phyloP scores from a whole-genome alignment of 768 basidiomycete genomes.

The Scleroderma bovista region DNA sequence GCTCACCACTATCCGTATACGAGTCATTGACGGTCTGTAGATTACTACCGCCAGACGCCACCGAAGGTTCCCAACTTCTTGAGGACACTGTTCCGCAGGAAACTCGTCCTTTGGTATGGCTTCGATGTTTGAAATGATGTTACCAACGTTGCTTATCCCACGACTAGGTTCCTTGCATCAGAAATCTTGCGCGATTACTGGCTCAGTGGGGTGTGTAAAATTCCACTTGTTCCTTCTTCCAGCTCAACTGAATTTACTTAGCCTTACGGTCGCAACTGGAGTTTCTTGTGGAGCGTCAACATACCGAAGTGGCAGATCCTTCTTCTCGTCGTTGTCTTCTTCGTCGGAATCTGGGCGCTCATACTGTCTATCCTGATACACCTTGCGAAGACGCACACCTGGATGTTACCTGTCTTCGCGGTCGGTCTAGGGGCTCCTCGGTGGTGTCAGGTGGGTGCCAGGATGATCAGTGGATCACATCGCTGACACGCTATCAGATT shows the following conservation, averaged over 20 bases:
- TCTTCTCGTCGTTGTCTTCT: conserved; percentile 77
- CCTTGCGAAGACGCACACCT: conserved; percentile 92
- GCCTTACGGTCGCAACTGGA: conserved; percentile 94
- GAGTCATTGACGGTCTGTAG: conserved; percentile 31
- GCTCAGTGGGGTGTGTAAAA: conserved; percentile 71
- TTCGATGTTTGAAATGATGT: not conserved
- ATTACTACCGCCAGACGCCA: conserved; percentile 88
- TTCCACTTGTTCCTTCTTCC: not conserved
- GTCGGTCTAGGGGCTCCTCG: conserved; percentile 90
- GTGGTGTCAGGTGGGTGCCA: conserved; percentile 75
- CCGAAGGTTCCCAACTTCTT: conserved; percentile 94
- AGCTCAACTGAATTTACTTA: conserved; percentile 24
- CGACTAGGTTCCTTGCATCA: conserved; percentile 72
- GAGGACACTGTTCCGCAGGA: conserved; percentile 82
- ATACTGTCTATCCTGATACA: conserved; percentile 72
- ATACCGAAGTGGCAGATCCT: conserved; percentile 82
- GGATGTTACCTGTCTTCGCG: conserved; percentile 91
- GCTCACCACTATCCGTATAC: not conserved
- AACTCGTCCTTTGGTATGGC: conserved; percentile 77
- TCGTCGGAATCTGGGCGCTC: conserved; percentile 79
- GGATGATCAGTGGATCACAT: not conserved
- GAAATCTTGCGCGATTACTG: conserved; percentile 91
- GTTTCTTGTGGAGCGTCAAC: conserved; percentile 83
- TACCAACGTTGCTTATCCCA: not conserved
- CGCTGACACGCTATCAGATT: conserved; percentile 44